Evolutionary conservation across 140 eudicot genomes (phyloP), one percentile per base, ranked within the genome.

Genomic region (Anethum foeniculum): DNA sequence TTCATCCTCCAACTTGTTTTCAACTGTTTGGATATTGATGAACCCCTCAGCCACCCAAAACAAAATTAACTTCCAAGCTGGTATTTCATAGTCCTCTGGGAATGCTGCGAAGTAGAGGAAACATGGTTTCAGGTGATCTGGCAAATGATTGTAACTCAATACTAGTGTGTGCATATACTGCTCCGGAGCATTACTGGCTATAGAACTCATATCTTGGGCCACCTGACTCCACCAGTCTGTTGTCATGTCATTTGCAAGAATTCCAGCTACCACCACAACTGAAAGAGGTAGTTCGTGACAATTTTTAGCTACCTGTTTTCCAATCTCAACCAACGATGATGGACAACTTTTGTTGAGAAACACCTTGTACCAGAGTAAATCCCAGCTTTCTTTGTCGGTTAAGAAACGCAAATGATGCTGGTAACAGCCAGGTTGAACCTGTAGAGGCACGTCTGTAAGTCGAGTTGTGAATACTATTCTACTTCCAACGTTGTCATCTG

Each of bases 11-110:
- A 58, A 25, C 18, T 62, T 62, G 69, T 62, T 38, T 71, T 38
- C 76, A 7, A 3, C 16, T 16, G 28, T 71, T 19, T 21, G 76
- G 7, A 15, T 6, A 5, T 16, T 21, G 12, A 71, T 71, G 49
- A 71, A 71, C 5, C 76, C 76, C 76, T 71, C 76, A 71, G 47
- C 76, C 49, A 36, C 25, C 76, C 76, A 71, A 14, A 71, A 71
- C 49, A 71, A 0, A 71, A 71, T 38, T 38, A 71, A 38, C 76
- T 38, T 71, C 49, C 30, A 71, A 0, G 76, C 27, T 32, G 46
- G 76, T 16, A 71, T 71, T 36, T 71, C 76, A 38, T 71, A 38
- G 11, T 71, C 76, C 43, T 71, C 48, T 0, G 28, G 76, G 49
- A 71, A 71, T 34, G 76, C 76, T 71, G 47, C 49, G 38, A 71